Evolutionary conservation across 495 filamentous ascomycete species (phyloP), one percentile per base, ranked within the genome.

Genomic region (Hypoxylon cercidicola): DNA sequence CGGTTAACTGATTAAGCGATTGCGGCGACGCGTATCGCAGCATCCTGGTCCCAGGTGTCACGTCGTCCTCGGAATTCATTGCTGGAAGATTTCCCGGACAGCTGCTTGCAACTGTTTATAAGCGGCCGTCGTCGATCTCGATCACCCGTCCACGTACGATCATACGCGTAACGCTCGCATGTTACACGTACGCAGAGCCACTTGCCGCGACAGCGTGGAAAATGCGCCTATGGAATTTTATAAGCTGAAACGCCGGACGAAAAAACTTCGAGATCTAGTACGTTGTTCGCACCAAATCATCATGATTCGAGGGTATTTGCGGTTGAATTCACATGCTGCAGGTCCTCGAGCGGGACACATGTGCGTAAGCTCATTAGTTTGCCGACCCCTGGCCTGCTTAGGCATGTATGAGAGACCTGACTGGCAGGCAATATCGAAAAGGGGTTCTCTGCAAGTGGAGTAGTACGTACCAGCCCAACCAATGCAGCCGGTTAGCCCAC

Each of bases 371-470:
- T 44, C 44, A 66, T 66, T 66, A 55, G 55, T 18, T 15, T 20
- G 43, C 30, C 44, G 7, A 39, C 13, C 39, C 61, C 47, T 25
- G 39, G 61, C 23, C 39, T 52, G 44, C 25, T 41, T 57, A 13
- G 44, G 45, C 50, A 56, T 60, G 51, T 34, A 46, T 45, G 25
- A 53, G 25, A 44, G 40, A 55, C 63, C 7, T 56, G 60, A 55
- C 56, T 28, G 53, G 53, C 21, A 62, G 37, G 39, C 64, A 67
- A 67, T 67, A 61, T 68, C 53, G 54, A 62, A 43, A 45, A 32
- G 30, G 64, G 58, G 66, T 57, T 60, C 61, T 47, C 23, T 58
- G 66, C 48, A 65, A 35, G 61, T 64, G 66, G 66, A 48, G 61
- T 65, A 56, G 16, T 50, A 58, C 56, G 57, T 69, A 58, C 46